Conservation (phyloP, 2,329 filamentous ascomycete species). For the Tolypocladium endophyticum region DNA sequence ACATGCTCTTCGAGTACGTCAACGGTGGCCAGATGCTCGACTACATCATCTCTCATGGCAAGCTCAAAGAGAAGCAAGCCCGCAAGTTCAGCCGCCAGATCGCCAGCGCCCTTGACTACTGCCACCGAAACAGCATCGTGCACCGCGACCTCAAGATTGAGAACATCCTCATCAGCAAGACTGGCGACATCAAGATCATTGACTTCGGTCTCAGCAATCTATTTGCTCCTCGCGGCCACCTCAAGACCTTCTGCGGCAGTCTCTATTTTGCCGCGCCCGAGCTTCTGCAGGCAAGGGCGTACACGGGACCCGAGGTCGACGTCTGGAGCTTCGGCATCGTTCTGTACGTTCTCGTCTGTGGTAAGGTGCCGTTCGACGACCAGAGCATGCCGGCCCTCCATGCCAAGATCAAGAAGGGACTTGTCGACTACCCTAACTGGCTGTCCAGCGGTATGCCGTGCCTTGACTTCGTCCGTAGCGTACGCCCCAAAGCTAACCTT, state of each 20-base stretch:
- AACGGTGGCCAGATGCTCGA: conserved; percentile 99
- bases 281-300: conserved; percentile 83
- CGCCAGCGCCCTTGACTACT: conserved; percentile 92
- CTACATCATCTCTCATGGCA: conserved; percentile 97
- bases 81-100: conserved; percentile 97
- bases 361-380: conserved; percentile 97
- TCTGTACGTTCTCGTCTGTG: conserved; percentile 90
- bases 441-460: conserved; percentile 61
- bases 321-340: conserved; percentile 99
- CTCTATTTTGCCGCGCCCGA: conserved; percentile 96
- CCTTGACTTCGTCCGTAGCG: neutral
- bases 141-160: conserved; percentile 97
- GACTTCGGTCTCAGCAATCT: conserved; percentile 97
- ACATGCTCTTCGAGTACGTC: conserved; percentile 99
- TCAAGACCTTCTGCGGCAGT: conserved; percentile 97
- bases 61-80: conserved; percentile 95
- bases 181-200: conserved; percentile 97
- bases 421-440: conserved; percentile 93
- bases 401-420: conserved; percentile 95
- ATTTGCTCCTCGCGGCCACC: conserved; percentile 71
- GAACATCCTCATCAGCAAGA: conserved; percentile 98
- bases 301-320: conserved; percentile 93
- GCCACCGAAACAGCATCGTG: conserved; percentile 95
- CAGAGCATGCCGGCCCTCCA: conserved; percentile 98
- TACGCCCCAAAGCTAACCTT: conserved; percentile 22